Conservation (phyloP, 148 eudicot species). For the Nepenthes mirabilis region DNA sequence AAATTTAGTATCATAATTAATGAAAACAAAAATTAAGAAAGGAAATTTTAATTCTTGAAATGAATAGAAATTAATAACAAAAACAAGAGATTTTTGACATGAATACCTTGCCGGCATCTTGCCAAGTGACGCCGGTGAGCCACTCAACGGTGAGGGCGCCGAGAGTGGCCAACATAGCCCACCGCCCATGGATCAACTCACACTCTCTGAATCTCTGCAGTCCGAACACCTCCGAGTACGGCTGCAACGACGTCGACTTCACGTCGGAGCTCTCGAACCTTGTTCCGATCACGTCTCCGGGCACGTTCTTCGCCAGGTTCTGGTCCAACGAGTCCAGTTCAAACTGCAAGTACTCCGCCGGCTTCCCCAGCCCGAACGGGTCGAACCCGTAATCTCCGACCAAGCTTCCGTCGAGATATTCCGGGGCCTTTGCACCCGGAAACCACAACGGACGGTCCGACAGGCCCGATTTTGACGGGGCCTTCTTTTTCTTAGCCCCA, state of each 20-base stretch:
- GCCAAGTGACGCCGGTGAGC: slow-evolving; percentile 98
- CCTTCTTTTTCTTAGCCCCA: slow-evolving; percentile 34
- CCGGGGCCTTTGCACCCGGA: slow-evolving; percentile 86
- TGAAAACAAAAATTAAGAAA: too few relatives aligned
- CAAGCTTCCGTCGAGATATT: slow-evolving; percentile 56
- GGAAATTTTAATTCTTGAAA: not conserved
- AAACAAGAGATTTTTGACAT: not conserved
- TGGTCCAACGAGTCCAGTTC: slow-evolving; percentile 81
- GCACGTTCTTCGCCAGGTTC: slow-evolving; percentile 74
- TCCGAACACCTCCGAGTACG: slow-evolving; percentile 86
- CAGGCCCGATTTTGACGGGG: slow-evolving; percentile 13
- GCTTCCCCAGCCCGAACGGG: slow-evolving; percentile 89
- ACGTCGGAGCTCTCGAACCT: slow-evolving; percentile 56
- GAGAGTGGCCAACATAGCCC: slow-evolving; percentile 98
- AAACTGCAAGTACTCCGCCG: slow-evolving; percentile 83
- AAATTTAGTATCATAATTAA: not conserved
- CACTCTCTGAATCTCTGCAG: slow-evolving; percentile 95
- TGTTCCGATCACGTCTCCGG: slow-evolving; percentile 73
- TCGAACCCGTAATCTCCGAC: slow-evolving; percentile 93
- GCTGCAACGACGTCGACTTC: slow-evolving; percentile 68
- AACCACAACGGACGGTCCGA: slow-evolving; percentile 79
- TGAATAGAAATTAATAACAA: not conserved
- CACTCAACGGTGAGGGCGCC: slow-evolving; percentile 90
- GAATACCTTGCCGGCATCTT: slow-evolving; percentile 96
- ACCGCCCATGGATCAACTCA: slow-evolving; percentile 86